Conservation (phyloP, 371 early-diverging fungal species). For the Rhizopus delemar region DNA sequence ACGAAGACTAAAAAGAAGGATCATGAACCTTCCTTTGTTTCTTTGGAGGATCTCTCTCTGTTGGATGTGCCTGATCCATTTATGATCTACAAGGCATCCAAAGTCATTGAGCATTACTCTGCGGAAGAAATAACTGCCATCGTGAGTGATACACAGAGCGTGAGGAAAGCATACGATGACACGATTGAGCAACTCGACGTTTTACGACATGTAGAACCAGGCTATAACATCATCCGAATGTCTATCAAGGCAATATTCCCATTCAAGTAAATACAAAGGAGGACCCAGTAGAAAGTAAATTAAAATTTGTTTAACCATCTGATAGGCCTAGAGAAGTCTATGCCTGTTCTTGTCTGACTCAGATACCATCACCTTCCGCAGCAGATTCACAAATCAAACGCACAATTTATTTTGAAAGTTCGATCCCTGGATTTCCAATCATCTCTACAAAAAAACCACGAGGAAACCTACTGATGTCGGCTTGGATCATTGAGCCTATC, state of each 20-base stretch:
- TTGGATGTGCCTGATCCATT: constrained; percentile 54
- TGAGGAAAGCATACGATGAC: constrained; percentile 46
- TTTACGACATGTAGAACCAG: constrained; percentile 34
- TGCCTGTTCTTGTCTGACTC: constrained; percentile 37
- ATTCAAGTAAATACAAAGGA: constrained; percentile 47
- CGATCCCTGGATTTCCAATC: constrained; percentile 35
- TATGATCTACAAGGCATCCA: constrained; percentile 53
- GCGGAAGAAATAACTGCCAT: constrained; percentile 58
- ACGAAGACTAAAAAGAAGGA: constrained; percentile 12
- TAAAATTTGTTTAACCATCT: neutral
- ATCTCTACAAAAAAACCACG: constrained; percentile 33
- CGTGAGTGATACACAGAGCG: constrained; percentile 45
- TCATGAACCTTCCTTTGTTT: neutral
- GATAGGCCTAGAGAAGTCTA: constrained; percentile 38
- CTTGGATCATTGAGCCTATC: constrained; percentile 60
- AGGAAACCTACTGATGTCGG: constrained; percentile 51
- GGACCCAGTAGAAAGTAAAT: neutral
- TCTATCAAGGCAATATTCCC: constrained; percentile 56
- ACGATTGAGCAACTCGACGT: constrained; percentile 45
- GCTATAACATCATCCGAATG: constrained; percentile 48
- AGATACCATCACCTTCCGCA: constrained; percentile 30
- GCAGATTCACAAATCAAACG: constrained; percentile 24
- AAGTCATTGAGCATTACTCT: constrained; percentile 62
- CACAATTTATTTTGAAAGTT: constrained; percentile 38
- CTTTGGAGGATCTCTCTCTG: neutral